Base-by-base conservation (phyloP, 768 basidiomycete genomes). In the Pleurotus pulmonarius region DNA sequence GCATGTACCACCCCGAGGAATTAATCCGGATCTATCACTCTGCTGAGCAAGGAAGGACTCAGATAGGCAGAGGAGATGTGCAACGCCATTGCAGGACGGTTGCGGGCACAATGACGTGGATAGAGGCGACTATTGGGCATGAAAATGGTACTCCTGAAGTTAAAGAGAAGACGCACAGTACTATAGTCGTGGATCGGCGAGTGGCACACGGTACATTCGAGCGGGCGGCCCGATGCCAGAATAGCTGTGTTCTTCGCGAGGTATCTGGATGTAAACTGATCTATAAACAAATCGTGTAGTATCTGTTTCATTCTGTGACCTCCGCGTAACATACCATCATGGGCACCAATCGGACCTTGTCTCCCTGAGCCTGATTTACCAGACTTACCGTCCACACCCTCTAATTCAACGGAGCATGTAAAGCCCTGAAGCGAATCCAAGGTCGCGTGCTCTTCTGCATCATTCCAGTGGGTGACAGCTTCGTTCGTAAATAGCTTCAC, bases 401-500 rank as follows among this genome's bases (percentile, higher is more conserved):
- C 87, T 8, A 86, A 64, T 64, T 90, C 87, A 8, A 78, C 61
- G 4, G 69, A 61, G 44, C 64, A 77, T 3, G 74, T 79, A 57
- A 87, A 82, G 0, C 84, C 83, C 18, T 59, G 68, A 43, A 85
- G 72, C 3, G 74, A 65, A 18, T 65, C 56, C 12, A 53, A 46
- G 18, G 45, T 49, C n/a, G 51, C 39, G n/a, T n/a, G 22, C 22
- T 0, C 16, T 4, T 18, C 52, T 8, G 75, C 71, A 12, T 65
- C 66, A 12, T 75, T 62, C 87, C 89, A 91, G 4, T 67, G 65
- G 55, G 75, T 75, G 16, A 76, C 74, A 11, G 85, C 86, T 55
- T 86, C 81, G 41, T 77, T 69, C 1, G 85, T 85, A 69, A 92
- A 94, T 5, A 92, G 67, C 61, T 87, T 88, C 61, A 91, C 81